Base-by-base conservation (phyloP, 257 asterid genomes). In the Cinchona pubescens region DNA sequence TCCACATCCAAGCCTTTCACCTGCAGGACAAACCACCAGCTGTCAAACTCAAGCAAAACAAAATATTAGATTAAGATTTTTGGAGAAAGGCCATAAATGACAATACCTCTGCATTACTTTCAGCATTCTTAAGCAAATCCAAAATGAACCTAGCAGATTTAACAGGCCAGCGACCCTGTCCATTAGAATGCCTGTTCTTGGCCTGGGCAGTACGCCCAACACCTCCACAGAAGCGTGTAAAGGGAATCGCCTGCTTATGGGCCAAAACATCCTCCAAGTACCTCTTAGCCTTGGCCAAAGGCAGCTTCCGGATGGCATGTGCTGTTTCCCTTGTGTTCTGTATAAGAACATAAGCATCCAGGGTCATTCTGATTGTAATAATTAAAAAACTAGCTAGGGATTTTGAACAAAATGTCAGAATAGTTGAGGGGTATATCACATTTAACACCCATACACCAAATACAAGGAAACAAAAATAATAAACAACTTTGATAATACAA, bases 1-100 rank as follows among this genome's bases (percentile, higher is more conserved):
- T 92, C 98, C 78, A 91, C 98, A 72, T 92, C 98, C 88, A 92
- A 85, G 35, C 97, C 97, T 85, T 92, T 92, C 55, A 92, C 97
- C 97, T 92, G 82, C 63, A 78, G 58, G 14, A 58, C 12, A 72
- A 80, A 76, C 27, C 16, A 27, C 13, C 4, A 63, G 35, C 34
- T 4, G 12, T 42, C 49, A 59, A 42, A 68, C 51, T 25, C 5
- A 13, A 0, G 23, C 25, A 2, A 34, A 32, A 5, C 8, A 67
- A 2, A 2, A 6, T 6, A 35, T 32, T 15, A 30, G 64, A 48
- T 11, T 46, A n/a, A 32, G 16, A 14, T 30, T 43, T 5, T 37
- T 0, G 3, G 16, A 1, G 18, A 2, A 21, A 25, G 30, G 53
- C 14, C 42, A 46, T 23, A 69, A 48, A 9, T 5, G 6, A 27